Percentiles rank a stretch among this genome's conserved stretches.
Evolutionary conservation across 2,329 filamentous ascomycete genomes (phyloP).

Genomic region (Cercospora nicotianae): DNA sequence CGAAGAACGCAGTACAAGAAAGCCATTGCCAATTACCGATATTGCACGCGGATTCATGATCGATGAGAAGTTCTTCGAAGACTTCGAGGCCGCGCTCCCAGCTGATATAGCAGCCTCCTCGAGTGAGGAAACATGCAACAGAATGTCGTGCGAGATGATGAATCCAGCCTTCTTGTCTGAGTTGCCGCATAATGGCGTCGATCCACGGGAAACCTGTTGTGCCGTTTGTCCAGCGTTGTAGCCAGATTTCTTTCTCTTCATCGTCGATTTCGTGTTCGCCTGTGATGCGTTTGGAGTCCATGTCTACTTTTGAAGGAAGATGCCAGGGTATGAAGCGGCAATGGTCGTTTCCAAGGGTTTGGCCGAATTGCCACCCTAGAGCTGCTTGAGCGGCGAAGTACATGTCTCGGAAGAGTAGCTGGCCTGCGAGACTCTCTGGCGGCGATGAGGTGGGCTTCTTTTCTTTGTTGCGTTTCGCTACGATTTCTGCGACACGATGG

Average conservation of each 20-base stretch:
- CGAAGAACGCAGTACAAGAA: constrained; percentile 71
- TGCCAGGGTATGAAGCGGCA: constrained; percentile 80
- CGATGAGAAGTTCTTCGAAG: constrained; percentile 73
- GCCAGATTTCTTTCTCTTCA: constrained; percentile 62
- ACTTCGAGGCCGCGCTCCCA: constrained; percentile 79
- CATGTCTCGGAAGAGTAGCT: constrained; percentile 78
- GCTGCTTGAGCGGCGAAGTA: constrained; percentile 76
- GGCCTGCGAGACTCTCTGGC: constrained; percentile 69
- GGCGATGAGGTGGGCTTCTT: constrained; percentile 54
- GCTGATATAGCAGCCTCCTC: constrained; percentile 74
- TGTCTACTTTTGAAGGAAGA: constrained; percentile 61
- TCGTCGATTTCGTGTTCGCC: constrained; percentile 66
- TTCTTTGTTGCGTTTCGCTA: constrained; percentile 58
- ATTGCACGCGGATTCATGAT: constrained; percentile 74
- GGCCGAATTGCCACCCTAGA: constrained; percentile 63
- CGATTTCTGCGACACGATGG: constrained; percentile 66
- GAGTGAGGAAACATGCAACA: constrained; percentile 78
- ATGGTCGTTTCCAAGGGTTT: constrained; percentile 64
- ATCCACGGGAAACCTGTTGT: constrained; percentile 78
- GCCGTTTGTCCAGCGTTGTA: constrained; percentile 67
- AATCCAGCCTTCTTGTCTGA: constrained; percentile 72
- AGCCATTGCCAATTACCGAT: constrained; percentile 79
- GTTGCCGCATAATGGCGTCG: constrained; percentile 75
- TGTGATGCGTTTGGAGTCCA: constrained; percentile 51
- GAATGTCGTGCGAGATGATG: constrained; percentile 75